A percentile compares a stretch with the other conserved stretches of the same genome.
These are phyloP conservation scores for Cladophialophora psammophila DNA, from an alignment of 2,329 filamentous ascomycete species.

Conservation along the genomic window DNA sequence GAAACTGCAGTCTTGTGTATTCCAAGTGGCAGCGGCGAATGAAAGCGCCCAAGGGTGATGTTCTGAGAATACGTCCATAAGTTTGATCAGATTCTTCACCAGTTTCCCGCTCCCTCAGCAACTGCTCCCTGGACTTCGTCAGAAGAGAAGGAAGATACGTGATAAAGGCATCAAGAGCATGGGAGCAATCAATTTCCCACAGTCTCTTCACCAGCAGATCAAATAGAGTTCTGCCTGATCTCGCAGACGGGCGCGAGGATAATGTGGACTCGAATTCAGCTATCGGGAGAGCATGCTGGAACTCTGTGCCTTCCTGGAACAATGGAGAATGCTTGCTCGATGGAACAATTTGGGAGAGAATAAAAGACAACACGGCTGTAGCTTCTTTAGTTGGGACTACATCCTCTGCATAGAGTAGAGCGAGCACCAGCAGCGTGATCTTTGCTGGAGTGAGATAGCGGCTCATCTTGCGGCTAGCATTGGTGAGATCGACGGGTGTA, in stretches of 20 bases:
- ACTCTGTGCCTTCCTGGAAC: constrained; percentile 32
- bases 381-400: constrained; percentile 73
- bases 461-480: constrained; percentile 62
- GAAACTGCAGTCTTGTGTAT: constrained; percentile 79
- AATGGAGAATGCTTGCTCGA: constrained; percentile 45
- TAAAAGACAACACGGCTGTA: constrained; percentile 78
- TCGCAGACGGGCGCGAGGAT: constrained; percentile 54
- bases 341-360: constrained; percentile 72
- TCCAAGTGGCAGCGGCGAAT: constrained; percentile 79
- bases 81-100: constrained; percentile 55
- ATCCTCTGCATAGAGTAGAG: constrained; percentile 80
- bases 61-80: constrained; percentile 66
- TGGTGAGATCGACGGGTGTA: not conserved
- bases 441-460: constrained; percentile 90
- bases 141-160: constrained; percentile 65
- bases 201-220: constrained; percentile 81
- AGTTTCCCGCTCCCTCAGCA: constrained; percentile 62
- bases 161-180: constrained; percentile 82
- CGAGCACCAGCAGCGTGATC: constrained; percentile 79
- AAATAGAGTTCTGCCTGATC: constrained; percentile 84
- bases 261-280: constrained; percentile 58
- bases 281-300: constrained; percentile 43
- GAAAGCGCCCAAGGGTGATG: constrained; percentile 82
- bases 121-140: constrained; percentile 68
- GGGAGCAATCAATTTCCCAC: constrained; percentile 83